A percentile compares a stretch with the other conserved stretches of the same genome.
Evolutionary conservation across 1,284 basidiomycete species (phyloP).

Genomic region (Cutaneotrichosporon sp.): DNA sequence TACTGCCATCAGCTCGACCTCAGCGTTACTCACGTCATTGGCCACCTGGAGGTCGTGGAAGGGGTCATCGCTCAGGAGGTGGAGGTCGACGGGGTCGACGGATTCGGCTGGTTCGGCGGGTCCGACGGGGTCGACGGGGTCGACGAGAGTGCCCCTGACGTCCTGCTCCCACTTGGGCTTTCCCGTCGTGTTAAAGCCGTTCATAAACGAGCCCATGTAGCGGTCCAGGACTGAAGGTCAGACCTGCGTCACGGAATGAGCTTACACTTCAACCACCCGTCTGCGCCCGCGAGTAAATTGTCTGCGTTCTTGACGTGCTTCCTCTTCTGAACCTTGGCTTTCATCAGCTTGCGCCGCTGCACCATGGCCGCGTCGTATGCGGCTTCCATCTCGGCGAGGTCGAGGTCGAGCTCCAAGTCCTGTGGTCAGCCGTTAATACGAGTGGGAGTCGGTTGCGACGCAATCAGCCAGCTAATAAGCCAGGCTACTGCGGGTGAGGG

Average conservation of each 20-base stretch:
- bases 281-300: conserved; percentile 31
- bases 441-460: too few species aligned
- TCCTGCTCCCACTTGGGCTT: conserved; percentile 42
- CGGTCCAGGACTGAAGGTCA: conserved; percentile 33
- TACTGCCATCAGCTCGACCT: background rate
- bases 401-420: conserved; percentile 15
- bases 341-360: conserved; percentile 10
- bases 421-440: background rate
- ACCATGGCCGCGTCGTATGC: conserved; percentile 28
- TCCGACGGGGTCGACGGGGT: background rate
- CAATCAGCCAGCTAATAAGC: too few species aligned
- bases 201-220: conserved; percentile 33
- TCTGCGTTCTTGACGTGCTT: conserved; percentile 14
- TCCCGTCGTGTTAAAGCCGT: conserved; percentile 18
- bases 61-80: background rate
- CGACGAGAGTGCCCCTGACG: conserved; percentile 1
- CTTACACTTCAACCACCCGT: conserved; percentile 1
- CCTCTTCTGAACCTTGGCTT: conserved; percentile 21
- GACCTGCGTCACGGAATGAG: too few species aligned
- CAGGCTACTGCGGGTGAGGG: too few species aligned
- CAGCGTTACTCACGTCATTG: background rate
- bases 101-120: background rate
- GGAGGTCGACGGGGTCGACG: background rate
- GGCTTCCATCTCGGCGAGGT: conserved; percentile 12
- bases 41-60: background rate